Evolutionary conservation across 2,329 filamentous ascomycete genomes (phyloP), one percentile per base, ranked within the genome.

Genomic region (Fusarium xyrophilum): DNA sequence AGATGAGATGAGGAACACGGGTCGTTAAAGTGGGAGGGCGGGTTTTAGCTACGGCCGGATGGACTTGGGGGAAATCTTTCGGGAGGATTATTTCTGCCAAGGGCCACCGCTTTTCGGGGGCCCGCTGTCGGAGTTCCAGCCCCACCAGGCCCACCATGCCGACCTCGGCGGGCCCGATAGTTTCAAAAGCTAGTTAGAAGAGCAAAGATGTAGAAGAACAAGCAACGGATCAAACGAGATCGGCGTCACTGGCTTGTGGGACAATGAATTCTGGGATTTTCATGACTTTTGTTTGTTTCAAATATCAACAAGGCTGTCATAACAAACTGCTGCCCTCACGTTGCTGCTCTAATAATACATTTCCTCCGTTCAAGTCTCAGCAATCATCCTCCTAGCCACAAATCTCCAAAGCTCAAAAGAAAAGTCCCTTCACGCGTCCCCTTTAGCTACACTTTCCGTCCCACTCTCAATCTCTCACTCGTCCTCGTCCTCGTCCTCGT

Each of bases 71-170:
- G 66, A 73, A 69, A 67, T 71, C 63, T 69, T 68, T 70, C 68
- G 71, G 69, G 59, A 64, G 65, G 72, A 77, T 74, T 73, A 76
- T 79, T 82, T 82, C 76, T 83, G 81, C 81, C 80, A 19, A 0
- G 0, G 0, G 11, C 66, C 56, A 82, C 81, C 81, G 80, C 81
- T 69, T 73, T 68, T 56, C 58, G 55, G 64, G 61, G 30, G 64
- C n/a, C n/a, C 44, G 56, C 27, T 42, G 39, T 50, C 50, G 63
- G 70, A 53, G 21, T 19, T 35, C 47, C 71, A 73, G 68, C 67
- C 68, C 72, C 73, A 71, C 47, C 71, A 73, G 68, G 66, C 68
- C 72, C 73, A 71, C 69, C 17, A 13, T 66, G 32, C 72, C 73
- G 60, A 44, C 30, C n/a, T 63, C 51, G 55, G 67, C 52, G 50